Conservation (phyloP, 129 eudicot species). For the Flaveria trinervia region DNA sequence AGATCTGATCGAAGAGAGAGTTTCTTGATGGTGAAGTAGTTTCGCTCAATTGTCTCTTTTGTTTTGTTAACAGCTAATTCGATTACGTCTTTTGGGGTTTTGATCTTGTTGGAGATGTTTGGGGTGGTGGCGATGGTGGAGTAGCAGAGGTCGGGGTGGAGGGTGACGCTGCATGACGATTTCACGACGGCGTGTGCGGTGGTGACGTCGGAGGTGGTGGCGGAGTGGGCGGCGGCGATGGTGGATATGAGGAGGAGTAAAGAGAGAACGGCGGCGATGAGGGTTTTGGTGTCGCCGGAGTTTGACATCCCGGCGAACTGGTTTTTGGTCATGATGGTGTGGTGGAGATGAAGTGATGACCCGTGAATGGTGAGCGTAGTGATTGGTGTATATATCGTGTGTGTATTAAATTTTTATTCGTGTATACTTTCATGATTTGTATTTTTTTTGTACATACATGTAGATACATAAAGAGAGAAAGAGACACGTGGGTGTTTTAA, state of each 20-base stretch:
- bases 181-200: constrained; percentile 52
- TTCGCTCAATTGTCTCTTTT: constrained; percentile 36
- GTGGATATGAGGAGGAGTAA: constrained; percentile 31
- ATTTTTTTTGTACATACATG: neutral
- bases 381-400: neutral
- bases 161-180: constrained; percentile 65
- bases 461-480: too few species aligned
- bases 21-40: constrained; percentile 51
- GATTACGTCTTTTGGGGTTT: constrained; percentile 55
- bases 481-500: too few species aligned
- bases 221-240: constrained; percentile 25
- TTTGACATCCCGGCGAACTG: constrained; percentile 39
- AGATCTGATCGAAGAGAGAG: constrained; percentile 33
- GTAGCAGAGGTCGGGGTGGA: constrained; percentile 80
- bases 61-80: constrained; percentile 57
- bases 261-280: constrained; percentile 34
- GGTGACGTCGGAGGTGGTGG: constrained; percentile 20
- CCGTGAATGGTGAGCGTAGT: neutral
- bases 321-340: constrained; percentile 31
- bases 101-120: constrained; percentile 34
- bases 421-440: too few species aligned
- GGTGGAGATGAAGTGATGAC: constrained; percentile 21
- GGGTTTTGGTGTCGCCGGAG: constrained; percentile 47
- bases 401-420: constrained; percentile 4
- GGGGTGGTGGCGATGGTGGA: constrained; percentile 50